A percentile compares a stretch with the other conserved stretches of the same genome.
These are phyloP conservation scores for Magnusiomyces suaveolens DNA, from an alignment of 1,139 yeast genomes.

Conservation along the genomic window DNA sequence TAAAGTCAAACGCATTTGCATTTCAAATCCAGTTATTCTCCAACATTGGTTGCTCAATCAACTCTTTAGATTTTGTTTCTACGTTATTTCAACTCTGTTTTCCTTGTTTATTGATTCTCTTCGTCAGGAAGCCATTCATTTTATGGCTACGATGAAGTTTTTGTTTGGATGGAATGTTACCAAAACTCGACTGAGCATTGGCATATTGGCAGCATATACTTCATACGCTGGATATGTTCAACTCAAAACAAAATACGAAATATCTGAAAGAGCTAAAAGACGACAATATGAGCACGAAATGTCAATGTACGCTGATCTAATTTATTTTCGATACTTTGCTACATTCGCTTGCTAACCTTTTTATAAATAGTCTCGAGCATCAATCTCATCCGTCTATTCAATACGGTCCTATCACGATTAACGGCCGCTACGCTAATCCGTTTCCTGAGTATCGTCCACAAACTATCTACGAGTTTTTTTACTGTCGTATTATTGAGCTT, in stretches of 20 bases:
- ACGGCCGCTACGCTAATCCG: slow-evolving; percentile 83
- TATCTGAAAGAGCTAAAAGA: slow-evolving; percentile 40
- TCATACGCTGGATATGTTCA: slow-evolving; percentile 60
- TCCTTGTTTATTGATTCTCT: too few species aligned
- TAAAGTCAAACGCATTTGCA: too few species aligned
- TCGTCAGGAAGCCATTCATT: too few species aligned
- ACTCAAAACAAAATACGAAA: slow-evolving; percentile 45
- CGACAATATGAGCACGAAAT: slow-evolving; percentile 16
- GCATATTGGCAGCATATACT: slow-evolving; percentile 53
- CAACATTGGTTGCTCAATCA: too few species aligned
- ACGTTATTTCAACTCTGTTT: too few species aligned
- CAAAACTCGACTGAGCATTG: slow-evolving; percentile 38
- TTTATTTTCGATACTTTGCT: neutral
- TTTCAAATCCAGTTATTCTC: too few species aligned
- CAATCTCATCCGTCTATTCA: slow-evolving; percentile 33
- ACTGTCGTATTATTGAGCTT: slow-evolving; percentile 60
- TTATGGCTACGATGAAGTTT: slow-evolving; percentile 13
- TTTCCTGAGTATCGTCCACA: slow-evolving; percentile 86
- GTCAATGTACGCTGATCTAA: neutral
- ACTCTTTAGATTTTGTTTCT: too few species aligned
- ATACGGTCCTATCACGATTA: slow-evolving; percentile 42
- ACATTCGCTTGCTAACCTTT: neutral
- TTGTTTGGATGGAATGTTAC: slow-evolving; percentile 15
- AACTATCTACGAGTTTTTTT: slow-evolving; percentile 74
- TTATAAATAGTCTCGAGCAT: slow-evolving; percentile 24